Evolutionary conservation across 305 asterid genomes (phyloP).

Genomic region (Caryopteris hybrid): DNA sequence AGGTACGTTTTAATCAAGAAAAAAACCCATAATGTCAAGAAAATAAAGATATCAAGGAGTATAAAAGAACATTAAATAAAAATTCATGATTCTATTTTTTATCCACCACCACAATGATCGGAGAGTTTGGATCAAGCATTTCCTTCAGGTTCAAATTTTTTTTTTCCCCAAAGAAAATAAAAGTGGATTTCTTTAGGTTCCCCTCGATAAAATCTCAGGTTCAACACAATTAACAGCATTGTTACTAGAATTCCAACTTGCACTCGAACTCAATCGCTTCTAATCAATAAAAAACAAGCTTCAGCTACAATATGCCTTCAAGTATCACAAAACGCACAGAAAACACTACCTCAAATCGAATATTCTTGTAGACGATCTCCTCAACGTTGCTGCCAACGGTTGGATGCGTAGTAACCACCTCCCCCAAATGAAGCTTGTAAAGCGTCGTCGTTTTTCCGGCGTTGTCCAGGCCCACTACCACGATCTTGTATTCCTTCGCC

Average conservation of each 20-base stretch:
- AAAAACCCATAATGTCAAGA: too few species aligned
- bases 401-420: conserved; percentile 93
- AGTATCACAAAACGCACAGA: not conserved
- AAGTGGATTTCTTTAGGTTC: not conserved
- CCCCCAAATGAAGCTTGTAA: conserved; percentile 90
- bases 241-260: not conserved
- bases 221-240: not conserved
- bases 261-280: not conserved
- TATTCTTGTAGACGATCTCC: conserved; percentile 89
- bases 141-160: too few species aligned
- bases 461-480: conserved; percentile 96
- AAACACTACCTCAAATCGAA: conserved; percentile 75
- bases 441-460: conserved; percentile 99
- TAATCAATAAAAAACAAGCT: not conserved
- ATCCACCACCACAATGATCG: too few species aligned
- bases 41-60: not conserved
- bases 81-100: not conserved
- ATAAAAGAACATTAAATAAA: not conserved
- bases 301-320: not conserved
- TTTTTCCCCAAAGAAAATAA: too few species aligned
- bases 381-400: conserved; percentile 97
- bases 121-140: not conserved
- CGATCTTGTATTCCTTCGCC: conserved; percentile 98
- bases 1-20: too few species aligned
- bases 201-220: not conserved